Evolutionary conservation across 768 basidiomycete genomes (phyloP).

Genomic region (Russula olivacea): DNA sequence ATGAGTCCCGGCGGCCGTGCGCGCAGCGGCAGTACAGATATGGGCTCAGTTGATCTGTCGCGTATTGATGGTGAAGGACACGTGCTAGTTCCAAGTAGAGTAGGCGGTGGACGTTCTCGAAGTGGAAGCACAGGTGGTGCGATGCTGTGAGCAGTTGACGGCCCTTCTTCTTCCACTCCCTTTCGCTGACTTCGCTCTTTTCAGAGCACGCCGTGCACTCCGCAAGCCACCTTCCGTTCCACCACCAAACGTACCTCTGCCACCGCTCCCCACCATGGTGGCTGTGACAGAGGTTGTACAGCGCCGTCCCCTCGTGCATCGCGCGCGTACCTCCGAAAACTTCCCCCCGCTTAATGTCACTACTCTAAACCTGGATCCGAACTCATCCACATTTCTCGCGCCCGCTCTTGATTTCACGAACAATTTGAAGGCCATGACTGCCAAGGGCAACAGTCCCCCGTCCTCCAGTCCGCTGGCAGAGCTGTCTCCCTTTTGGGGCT

Average conservation of each 20-base stretch:
- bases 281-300: not conserved
- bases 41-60: not conserved
- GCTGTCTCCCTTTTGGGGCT: slow-evolving; percentile 1
- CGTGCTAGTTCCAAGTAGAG: not conserved
- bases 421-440: slow-evolving; percentile 7
- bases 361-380: not conserved
- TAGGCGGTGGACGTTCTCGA: slow-evolving; percentile 11
- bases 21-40: slow-evolving; percentile 20
- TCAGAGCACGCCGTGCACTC: slow-evolving; percentile 21
- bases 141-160: slow-evolving; percentile 13
- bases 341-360: not conserved
- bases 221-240: slow-evolving; percentile 23
- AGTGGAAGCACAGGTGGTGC: slow-evolving; percentile 18
- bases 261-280: slow-evolving; percentile 6
- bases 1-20: slow-evolving; percentile 28
- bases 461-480: slow-evolving; percentile 10
- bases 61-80: not conserved
- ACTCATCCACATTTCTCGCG: not conserved
- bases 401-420: slow-evolving; percentile 10
- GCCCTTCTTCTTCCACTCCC: not conserved
- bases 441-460: slow-evolving; percentile 3
- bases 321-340: slow-evolving; percentile 18
- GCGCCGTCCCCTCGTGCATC: slow-evolving; percentile 17
- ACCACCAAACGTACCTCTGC: slow-evolving; percentile 21
- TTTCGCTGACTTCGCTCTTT: not conserved